Percentiles rank a stretch among this genome's conserved stretches.
These are phyloP conservation scores for Saccharomycodes ludwigii DNA, from an alignment of 805 yeast species.

Conservation along the genomic window DNA sequence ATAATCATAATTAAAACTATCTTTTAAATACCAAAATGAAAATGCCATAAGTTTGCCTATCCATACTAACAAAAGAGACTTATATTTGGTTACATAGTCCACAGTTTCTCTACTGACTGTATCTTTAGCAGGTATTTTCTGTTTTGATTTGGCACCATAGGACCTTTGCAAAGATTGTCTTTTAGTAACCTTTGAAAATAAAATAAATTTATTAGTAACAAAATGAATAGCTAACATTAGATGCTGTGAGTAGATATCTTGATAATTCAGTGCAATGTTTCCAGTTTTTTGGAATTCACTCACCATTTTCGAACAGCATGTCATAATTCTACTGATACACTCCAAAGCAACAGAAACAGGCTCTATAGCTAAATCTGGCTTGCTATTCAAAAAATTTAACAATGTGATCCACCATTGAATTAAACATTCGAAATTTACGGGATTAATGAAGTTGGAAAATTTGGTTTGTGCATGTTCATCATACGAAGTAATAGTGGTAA, in stretches of 20 bases:
- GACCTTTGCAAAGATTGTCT: too few relatives aligned
- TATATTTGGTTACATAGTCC: background rate
- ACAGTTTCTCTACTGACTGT: background rate
- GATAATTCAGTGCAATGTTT: background rate
- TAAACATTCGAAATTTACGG: slow-evolving; percentile 11
- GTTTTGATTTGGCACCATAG: too few relatives aligned
- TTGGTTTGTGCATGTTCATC: too few relatives aligned
- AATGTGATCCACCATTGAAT: slow-evolving; percentile 24
- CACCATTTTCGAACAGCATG: slow-evolving; percentile 11
- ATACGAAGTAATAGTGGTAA: too few relatives aligned
- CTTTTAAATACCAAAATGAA: background rate
- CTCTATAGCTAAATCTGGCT: slow-evolving; percentile 11
- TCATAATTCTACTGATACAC: slow-evolving; percentile 21
- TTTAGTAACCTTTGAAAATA: slow-evolving; percentile 13
- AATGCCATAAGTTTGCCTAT: background rate
- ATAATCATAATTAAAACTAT: too few relatives aligned
- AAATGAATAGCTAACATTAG: slow-evolving; percentile 17
- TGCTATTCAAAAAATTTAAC: slow-evolving; percentile 15
- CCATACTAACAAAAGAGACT: background rate
- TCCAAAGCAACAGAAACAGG: slow-evolving; percentile 22
- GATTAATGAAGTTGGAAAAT: background rate
- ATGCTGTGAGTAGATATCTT: slow-evolving; percentile 16
- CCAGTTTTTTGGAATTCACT: slow-evolving; percentile 3
- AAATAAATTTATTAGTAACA: slow-evolving; percentile 16
- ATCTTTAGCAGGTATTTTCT: background rate